Percentiles rank a stretch among this genome's conserved stretches.
phyloP scores from a whole-genome alignment of 2,329 filamentous ascomycete genomes.

The Cadophora malorum region DNA sequence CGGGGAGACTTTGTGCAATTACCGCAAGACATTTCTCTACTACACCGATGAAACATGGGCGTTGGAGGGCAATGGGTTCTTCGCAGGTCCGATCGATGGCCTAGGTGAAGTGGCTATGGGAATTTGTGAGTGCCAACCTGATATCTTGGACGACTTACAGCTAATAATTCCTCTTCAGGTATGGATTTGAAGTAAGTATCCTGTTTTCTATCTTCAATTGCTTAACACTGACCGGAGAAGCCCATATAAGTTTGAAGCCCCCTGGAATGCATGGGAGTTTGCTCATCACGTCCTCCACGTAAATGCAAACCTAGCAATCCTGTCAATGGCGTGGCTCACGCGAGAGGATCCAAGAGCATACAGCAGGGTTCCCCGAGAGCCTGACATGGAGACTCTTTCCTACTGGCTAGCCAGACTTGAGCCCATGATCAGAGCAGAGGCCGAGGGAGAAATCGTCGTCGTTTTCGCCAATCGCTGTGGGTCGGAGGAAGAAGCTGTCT shows the following conservation, averaged over 20 bases:
- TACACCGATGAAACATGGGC: slow-evolving; percentile 68
- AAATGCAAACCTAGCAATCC: slow-evolving; percentile 66
- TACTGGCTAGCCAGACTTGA: slow-evolving; percentile 79
- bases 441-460: slow-evolving; percentile 66
- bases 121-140: slow-evolving; percentile 56
- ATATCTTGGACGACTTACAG: slow-evolving; percentile 12
- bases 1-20: slow-evolving; percentile 66
- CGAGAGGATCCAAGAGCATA: slow-evolving; percentile 55
- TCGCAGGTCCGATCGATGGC: slow-evolving; percentile 50
- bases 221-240: slow-evolving; percentile 42
- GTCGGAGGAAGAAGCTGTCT: slow-evolving; percentile 58
- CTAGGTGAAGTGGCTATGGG: slow-evolving; percentile 62
- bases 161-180: slow-evolving; percentile 42
- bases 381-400: slow-evolving; percentile 74
- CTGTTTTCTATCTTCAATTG: background rate
- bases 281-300: slow-evolving; percentile 59
- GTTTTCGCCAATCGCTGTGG: slow-evolving; percentile 76
- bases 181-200: slow-evolving; percentile 64
- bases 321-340: slow-evolving; percentile 77
- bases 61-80: slow-evolving; percentile 62
- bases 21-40: slow-evolving; percentile 65
- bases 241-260: slow-evolving; percentile 58
- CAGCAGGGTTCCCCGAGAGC: slow-evolving; percentile 58
- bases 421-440: slow-evolving; percentile 62
- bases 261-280: slow-evolving; percentile 58